Conservation (phyloP, 371 early-diverging fungal genomes). For the Syncephalastrum contaminatum region DNA sequence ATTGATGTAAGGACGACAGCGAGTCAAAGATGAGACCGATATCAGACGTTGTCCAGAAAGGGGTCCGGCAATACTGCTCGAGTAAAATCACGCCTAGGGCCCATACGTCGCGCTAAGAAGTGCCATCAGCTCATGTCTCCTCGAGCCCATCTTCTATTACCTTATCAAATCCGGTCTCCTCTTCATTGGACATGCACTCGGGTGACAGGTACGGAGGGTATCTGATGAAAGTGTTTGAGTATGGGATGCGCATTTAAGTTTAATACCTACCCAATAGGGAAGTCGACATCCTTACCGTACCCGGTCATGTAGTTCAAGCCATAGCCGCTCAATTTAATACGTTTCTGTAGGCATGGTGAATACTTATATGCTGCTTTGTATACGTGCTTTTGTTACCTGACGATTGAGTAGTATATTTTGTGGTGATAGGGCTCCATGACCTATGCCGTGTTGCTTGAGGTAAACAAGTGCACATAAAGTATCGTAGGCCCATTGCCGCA, state of each 20-base stretch:
- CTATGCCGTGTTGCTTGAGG: conserved; percentile 44
- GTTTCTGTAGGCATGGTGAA: conserved; percentile 23
- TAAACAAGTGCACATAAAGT: conserved; percentile 54
- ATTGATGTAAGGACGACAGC: conserved; percentile 30
- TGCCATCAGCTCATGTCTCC: neutral
- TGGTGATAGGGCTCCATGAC: conserved; percentile 51
- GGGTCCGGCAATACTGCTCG: conserved; percentile 52
- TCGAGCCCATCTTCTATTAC: conserved; percentile 7
- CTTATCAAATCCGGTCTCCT: conserved; percentile 21
- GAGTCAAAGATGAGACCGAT: conserved; percentile 43
- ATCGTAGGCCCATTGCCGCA: conserved; percentile 58
- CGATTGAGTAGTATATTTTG: conserved; percentile 51
- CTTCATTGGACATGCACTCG: conserved; percentile 25
- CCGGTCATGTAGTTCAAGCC: conserved; percentile 67
- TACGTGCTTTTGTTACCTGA: too few species aligned
- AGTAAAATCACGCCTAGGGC: conserved; percentile 58
- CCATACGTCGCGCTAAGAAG: conserved; percentile 58
- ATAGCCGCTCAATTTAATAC: conserved; percentile 58
- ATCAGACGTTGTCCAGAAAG: conserved; percentile 59
- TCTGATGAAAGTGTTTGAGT: neutral
- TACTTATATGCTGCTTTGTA: neutral
- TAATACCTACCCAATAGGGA: conserved; percentile 56
- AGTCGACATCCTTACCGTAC: conserved; percentile 57
- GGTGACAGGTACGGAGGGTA: conserved; percentile 41
- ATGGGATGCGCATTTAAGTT: neutral